These are phyloP conservation scores for Clausena lansium DNA, from an alignment of 345 rosid species.

Conservation along the genomic window DNA sequence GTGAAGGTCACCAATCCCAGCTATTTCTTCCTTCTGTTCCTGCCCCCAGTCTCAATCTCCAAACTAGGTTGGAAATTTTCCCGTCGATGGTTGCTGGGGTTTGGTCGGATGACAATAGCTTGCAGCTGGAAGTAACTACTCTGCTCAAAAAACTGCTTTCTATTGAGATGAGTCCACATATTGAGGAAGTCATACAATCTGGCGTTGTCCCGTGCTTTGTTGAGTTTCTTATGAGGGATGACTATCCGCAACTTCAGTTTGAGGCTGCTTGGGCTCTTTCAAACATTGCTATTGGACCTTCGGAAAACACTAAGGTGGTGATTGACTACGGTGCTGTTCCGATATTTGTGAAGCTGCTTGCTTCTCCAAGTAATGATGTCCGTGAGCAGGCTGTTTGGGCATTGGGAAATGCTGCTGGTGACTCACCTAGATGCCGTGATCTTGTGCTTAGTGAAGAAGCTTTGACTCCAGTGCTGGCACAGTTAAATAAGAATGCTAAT, in stretches of 20 bases:
- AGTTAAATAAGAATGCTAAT: constrained; percentile 78
- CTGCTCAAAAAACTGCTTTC: constrained; percentile 83
- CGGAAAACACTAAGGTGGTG: too few relatives aligned
- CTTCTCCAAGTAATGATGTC: constrained; percentile 79
- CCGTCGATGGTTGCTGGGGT: too few relatives aligned
- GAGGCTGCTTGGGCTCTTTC: too few relatives aligned
- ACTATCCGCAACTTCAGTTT: too few relatives aligned
- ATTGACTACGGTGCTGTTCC: too few relatives aligned
- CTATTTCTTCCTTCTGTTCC: background rate
- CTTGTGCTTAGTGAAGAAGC: constrained; percentile 39
- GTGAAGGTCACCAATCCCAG: constrained; percentile 69
- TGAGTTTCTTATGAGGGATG: too few relatives aligned
- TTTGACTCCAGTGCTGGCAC: constrained; percentile 59
- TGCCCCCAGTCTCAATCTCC: too few relatives aligned
- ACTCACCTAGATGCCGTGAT: constrained; percentile 80
- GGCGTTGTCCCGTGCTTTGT: too few relatives aligned
- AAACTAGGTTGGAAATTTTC: too few relatives aligned
- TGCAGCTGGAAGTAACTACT: constrained; percentile 80
- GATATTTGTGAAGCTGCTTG: constrained; percentile 69
- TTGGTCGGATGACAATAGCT: constrained; percentile 42
- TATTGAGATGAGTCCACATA: constrained; percentile 79
- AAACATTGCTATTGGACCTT: too few relatives aligned
- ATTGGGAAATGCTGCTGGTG: constrained; percentile 90
- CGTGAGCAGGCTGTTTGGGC: constrained; percentile 99
- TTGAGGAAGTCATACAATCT: constrained; percentile 63